phyloP scores from a whole-genome alignment of 192 early-diverging fungal genomes.

The Pilaira anomala region DNA sequence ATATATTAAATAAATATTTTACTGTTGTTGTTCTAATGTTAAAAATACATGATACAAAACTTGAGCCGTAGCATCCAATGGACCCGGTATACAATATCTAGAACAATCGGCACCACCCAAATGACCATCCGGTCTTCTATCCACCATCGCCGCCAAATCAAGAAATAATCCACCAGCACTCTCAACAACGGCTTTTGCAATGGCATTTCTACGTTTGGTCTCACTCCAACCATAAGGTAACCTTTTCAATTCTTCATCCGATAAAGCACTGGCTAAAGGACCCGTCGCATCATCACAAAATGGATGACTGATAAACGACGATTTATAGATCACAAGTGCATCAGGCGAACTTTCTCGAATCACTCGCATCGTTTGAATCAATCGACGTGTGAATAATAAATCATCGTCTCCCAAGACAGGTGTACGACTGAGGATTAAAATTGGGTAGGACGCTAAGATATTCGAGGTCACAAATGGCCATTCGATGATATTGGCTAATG shows the following conservation, averaged over 20 bases:
- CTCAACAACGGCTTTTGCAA: conserved; percentile 49
- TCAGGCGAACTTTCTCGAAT: conserved; percentile 38
- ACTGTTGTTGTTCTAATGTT: neutral
- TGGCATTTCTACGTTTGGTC: conserved; percentile 43
- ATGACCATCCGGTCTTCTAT: conserved; percentile 49
- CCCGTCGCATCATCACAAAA: conserved; percentile 40
- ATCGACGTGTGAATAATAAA: conserved; percentile 27
- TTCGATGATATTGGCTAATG: conserved; percentile 40
- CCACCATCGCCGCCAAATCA: conserved; percentile 45
- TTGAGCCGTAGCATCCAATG: conserved; percentile 45
- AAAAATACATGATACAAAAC: conserved; percentile 37
- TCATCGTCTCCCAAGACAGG: conserved; percentile 37
- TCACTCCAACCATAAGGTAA: conserved; percentile 41
- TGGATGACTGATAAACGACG: conserved; percentile 46
- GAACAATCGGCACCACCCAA: conserved; percentile 54
- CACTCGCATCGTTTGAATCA: conserved; percentile 34
- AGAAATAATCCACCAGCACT: conserved; percentile 50
- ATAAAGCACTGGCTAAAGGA: conserved; percentile 36
- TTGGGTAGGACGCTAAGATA: conserved; percentile 33
- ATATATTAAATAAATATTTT: no score
- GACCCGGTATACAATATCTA: conserved; percentile 55
- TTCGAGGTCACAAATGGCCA: conserved; percentile 40
- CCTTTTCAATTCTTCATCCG: conserved; percentile 29
- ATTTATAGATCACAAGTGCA: conserved; percentile 48
- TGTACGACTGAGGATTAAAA: conserved; percentile 45